Conservation (phyloP, 495 filamentous ascomycete species). For the Podospora pseudocomata region DNA sequence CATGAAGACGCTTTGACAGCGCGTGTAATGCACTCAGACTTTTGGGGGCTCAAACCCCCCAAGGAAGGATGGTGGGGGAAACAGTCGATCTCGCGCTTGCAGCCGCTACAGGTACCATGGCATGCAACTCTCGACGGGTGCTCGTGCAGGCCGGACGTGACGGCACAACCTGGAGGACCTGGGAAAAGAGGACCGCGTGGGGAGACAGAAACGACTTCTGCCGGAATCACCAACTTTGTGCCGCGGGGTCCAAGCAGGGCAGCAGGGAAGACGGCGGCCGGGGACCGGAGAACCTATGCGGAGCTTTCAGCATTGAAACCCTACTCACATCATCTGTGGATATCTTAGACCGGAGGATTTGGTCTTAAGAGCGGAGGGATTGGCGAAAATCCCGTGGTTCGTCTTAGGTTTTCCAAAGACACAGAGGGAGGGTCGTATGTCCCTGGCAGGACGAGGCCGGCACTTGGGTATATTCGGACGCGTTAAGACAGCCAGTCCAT, state of each 20-base stretch:
- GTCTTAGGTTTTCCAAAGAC: not conserved
- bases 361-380: not conserved
- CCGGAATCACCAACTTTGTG: not conserved
- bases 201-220: conserved; percentile 7
- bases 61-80: conserved; percentile 12
- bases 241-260: not conserved
- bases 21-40: conserved; percentile 20
- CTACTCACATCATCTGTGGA: too few species aligned
- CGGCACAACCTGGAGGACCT: not conserved
- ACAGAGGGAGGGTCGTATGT: not conserved
- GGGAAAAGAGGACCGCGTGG: not conserved
- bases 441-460: conserved; percentile 25
- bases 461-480: conserved; percentile 31
- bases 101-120: conserved; percentile 25
- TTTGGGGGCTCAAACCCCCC: conserved; percentile 11
- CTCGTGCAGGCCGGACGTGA: conserved; percentile 11
- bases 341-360: not conserved
- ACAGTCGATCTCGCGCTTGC: conserved; percentile 32
- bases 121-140: conserved; percentile 6
- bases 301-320: not conserved
- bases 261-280: not conserved
- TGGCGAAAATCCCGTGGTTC: not conserved
- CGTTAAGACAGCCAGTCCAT: conserved; percentile 20
- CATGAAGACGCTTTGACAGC: conserved; percentile 27
- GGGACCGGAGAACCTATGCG: not conserved